These are phyloP conservation scores for Suillus brevipes DNA, from an alignment of 768 basidiomycete species.

Conservation along the genomic window DNA sequence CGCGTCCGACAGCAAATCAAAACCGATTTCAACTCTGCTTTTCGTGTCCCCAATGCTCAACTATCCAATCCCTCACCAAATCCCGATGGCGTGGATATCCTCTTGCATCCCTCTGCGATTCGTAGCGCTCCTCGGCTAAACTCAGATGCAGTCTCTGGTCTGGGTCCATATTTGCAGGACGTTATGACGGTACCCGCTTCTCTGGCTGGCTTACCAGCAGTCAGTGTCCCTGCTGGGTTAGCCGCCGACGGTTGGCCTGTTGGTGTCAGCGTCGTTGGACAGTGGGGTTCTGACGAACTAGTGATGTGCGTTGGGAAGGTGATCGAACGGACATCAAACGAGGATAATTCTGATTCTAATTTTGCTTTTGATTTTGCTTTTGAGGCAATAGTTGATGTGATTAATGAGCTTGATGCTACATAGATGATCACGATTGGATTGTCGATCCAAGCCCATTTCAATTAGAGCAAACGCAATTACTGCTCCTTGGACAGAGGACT, in stretches of 20 bases:
- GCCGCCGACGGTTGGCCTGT: slow-evolving; percentile 73
- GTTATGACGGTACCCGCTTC: slow-evolving; percentile 91
- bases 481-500: slow-evolving; percentile 1
- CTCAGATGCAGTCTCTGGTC: slow-evolving; percentile 18
- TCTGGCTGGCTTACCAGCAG: slow-evolving; percentile 81
- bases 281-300: slow-evolving; percentile 78
- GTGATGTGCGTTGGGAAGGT: slow-evolving; percentile 54
- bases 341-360: background rate
- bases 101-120: slow-evolving; percentile 87
- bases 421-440: background rate
- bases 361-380: background rate
- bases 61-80: background rate
- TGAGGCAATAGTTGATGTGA: background rate
- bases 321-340: slow-evolving; percentile 33
- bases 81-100: slow-evolving; percentile 62
- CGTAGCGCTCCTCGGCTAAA: slow-evolving; percentile 72
- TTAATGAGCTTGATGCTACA: background rate
- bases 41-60: slow-evolving; percentile 56
- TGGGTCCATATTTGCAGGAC: slow-evolving; percentile 83
- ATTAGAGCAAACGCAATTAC: background rate
- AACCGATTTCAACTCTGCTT: slow-evolving; percentile 71
- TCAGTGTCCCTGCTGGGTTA: slow-evolving; percentile 64
- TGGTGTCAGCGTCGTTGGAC: slow-evolving; percentile 80
- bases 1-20: slow-evolving; percentile 71
- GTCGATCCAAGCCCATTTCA: background rate